Evolutionary conservation across 306 rosid genomes (phyloP).

Genomic region (Cicer yamashitae): DNA sequence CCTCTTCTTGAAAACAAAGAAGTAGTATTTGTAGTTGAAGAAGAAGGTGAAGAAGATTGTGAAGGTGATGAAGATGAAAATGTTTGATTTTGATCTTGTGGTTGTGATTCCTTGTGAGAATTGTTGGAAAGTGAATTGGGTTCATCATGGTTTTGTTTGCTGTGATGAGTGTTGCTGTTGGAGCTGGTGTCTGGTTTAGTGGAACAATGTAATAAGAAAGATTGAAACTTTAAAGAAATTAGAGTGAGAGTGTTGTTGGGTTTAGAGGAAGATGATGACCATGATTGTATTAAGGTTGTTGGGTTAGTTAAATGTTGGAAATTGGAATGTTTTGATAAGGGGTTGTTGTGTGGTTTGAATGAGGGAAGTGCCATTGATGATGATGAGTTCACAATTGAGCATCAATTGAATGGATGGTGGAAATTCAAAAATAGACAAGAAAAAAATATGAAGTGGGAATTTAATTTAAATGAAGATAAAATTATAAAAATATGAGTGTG

Average conservation of each 20-base stretch:
- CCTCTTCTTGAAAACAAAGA: conserved; percentile 56
- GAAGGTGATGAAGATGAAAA: conserved; percentile 43
- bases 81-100: conserved; percentile 36
- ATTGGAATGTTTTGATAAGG: conserved; percentile 46
- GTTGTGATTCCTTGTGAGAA: conserved; percentile 26
- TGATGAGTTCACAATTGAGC: conserved; percentile 1
- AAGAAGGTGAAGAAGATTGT: background rate
- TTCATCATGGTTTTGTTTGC: conserved; percentile 44
- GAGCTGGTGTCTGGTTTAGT: conserved; percentile 64
- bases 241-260: conserved; percentile 40
- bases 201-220: conserved; percentile 60
- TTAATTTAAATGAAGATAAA: conserved; percentile 41
- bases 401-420: conserved; percentile 29
- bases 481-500: background rate
- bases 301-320: conserved; percentile 44
- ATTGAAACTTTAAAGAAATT: conserved; percentile 40
- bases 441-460: conserved; percentile 22
- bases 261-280: conserved; percentile 49
- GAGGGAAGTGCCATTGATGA: conserved; percentile 56
- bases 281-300: conserved; percentile 48
- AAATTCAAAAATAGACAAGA: background rate
- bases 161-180: conserved; percentile 47
- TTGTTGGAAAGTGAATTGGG: conserved; percentile 43
- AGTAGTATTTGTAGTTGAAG: background rate
- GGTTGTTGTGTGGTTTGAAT: conserved; percentile 35